These are phyloP conservation scores for Inonotus obliquus DNA, from an alignment of 1,284 basidiomycete species.

Conservation along the genomic window DNA sequence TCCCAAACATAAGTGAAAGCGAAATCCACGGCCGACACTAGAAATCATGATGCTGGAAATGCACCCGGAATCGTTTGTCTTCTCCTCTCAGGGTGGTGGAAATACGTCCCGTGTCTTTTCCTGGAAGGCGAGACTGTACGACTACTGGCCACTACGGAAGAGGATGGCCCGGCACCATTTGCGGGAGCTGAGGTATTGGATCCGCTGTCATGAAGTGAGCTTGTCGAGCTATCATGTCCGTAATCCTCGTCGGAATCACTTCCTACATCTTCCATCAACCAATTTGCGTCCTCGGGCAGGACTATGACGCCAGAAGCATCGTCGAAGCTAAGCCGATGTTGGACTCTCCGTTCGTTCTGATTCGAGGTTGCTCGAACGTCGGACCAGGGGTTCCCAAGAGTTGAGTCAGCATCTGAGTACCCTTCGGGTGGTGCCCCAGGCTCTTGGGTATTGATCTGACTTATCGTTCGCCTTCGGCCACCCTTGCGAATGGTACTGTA, in stretches of 20 bases:
- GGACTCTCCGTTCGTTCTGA: constrained; percentile 27
- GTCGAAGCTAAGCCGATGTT: constrained; percentile 71
- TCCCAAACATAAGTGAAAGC: not conserved
- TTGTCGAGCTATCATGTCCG: constrained; percentile 17
- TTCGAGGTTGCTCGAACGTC: constrained; percentile 31
- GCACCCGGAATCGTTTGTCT: constrained; percentile 50
- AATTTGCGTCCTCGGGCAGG: constrained; percentile 72
- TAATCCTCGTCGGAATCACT: constrained; percentile 37
- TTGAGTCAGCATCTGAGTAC: constrained; percentile 6
- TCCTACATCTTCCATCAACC: constrained; percentile 50
- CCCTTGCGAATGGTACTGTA: constrained; percentile 46
- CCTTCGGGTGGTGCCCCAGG: constrained; percentile 7
- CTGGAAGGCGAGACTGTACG: constrained; percentile 21
- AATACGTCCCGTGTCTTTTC: constrained; percentile 61
- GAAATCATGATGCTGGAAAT: constrained; percentile 29
- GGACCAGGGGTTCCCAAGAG: constrained; percentile 49
- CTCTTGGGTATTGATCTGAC: constrained; percentile 9
- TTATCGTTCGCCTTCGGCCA: constrained; percentile 23
- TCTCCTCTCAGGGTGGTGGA: constrained; percentile 69
- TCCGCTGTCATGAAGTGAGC: constrained; percentile 6
- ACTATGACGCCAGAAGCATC: constrained; percentile 79
- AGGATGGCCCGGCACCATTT: constrained; percentile 7
- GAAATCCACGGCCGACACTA: not conserved
- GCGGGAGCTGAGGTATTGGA: constrained; percentile 3
- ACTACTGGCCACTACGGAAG: not conserved